Evolutionary conservation across 768 basidiomycete species (phyloP).

Genomic region (Fistulinella prunicolor): DNA sequence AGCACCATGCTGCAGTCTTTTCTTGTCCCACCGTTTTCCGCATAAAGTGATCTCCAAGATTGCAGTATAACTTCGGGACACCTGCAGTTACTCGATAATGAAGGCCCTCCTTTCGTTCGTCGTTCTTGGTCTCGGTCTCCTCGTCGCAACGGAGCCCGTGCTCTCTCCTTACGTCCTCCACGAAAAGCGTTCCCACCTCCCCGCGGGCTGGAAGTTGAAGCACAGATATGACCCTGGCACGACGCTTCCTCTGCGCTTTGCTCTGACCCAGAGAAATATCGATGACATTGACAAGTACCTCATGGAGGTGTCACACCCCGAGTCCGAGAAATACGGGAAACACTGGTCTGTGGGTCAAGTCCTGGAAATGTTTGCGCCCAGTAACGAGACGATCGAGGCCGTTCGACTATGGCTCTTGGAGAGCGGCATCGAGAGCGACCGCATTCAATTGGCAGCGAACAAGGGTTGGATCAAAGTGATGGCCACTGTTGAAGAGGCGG

Average conservation of each 20-base stretch:
- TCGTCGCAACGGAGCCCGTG: constrained; percentile 15
- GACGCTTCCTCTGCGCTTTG: constrained; percentile 29
- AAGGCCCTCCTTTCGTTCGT: constrained; percentile 14
- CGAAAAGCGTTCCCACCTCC: constrained; percentile 37
- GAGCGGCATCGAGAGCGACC: constrained; percentile 23
- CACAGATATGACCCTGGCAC: constrained; percentile 35
- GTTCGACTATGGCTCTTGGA: constrained; percentile 30
- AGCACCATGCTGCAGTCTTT: constrained; percentile 8
- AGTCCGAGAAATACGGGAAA: constrained; percentile 30
- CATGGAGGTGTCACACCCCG: constrained; percentile 34
- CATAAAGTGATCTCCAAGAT: constrained; percentile 9
- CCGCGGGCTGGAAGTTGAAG: constrained; percentile 36
- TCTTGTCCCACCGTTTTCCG: constrained; percentile 8
- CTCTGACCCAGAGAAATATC: constrained; percentile 33
- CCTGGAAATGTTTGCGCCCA: constrained; percentile 28
- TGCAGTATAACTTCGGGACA: not conserved
- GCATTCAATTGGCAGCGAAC: constrained; percentile 19
- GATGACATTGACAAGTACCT: constrained; percentile 27
- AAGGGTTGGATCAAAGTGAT: constrained; percentile 29
- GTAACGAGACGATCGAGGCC: constrained; percentile 21
- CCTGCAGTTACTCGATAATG: constrained; percentile 7
- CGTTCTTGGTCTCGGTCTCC: constrained; percentile 16
- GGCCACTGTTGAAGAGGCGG: constrained; percentile 32
- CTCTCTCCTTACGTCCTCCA: constrained; percentile 33
- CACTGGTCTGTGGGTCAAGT: constrained; percentile 32